Evolutionary conservation across 352 stramenopile genomes (phyloP), one percentile per base, ranked within the genome.

Genomic region (Peronospora destructor): DNA sequence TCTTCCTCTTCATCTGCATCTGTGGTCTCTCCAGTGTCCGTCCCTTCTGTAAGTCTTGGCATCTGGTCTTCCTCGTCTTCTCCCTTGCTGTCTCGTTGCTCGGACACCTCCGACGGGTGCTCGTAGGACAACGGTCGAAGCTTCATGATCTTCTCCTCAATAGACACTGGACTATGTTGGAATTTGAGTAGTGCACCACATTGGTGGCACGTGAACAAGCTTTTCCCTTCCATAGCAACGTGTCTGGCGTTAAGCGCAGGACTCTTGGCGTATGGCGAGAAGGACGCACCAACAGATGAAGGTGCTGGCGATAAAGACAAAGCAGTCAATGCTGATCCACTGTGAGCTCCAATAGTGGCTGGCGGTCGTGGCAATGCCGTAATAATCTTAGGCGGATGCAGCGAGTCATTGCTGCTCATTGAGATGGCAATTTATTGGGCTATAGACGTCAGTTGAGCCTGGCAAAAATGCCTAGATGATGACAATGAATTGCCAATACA

Each of bases 151-250:
- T 81, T 80, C 21, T 82, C 70, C 64, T 86, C 68, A 45, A 88
- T 86, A 5, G 77, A 79, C 35, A 74, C 59, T 2, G 64, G 60
- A 42, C 66, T 82, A 60, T 68, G 63, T 39, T 68, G 66, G 54
- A 88, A 86, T 47, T 86, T 88, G 61, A 88, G 74, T 50, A 88
- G 51, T 19, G 74, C 65, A 33, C 73, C 74, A 50, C 77, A 88
- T 39, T 82, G 68, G 53, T 80, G 72, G 46, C 77, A 88, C 52
- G 74, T 88, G 39, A 88, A 88, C 17, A 88, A 60, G 41, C 72
- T 85, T 43, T 88, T 88, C 28, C 77, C 77, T 42, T 88, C 77
- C 59, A 88, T 84, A 29, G 71, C 64, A 41, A 77, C 52, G 21
- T 56, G 61, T 59, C 52, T 51, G n/a, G 47, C 40, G 26, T 28